Conservation (phyloP, 2,329 filamentous ascomycete species). For the Scedosporium dehoogii region DNA sequence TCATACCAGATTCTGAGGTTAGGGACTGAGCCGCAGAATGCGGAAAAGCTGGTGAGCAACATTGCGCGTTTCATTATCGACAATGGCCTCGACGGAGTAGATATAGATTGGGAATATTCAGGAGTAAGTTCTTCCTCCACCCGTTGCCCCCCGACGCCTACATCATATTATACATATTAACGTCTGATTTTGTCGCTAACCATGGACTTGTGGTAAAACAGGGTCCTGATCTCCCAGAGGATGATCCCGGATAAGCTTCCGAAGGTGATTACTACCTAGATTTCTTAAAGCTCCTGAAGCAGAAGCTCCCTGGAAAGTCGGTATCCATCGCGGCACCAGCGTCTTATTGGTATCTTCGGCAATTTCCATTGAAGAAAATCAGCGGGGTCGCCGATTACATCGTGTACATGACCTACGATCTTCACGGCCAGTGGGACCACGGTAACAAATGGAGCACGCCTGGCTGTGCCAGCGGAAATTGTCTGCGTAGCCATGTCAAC, state of each 20-base stretch:
- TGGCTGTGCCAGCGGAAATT: constrained; percentile 20
- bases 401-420: constrained; percentile 25
- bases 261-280: constrained; percentile 22
- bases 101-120: constrained; percentile 38
- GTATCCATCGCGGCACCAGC: constrained; percentile 27
- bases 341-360: constrained; percentile 28
- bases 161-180: not conserved
- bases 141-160: not conserved
- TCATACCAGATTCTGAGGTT: constrained; percentile 19
- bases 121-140: constrained; percentile 8
- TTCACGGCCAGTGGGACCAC: constrained; percentile 22
- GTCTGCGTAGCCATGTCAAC: constrained; percentile 25
- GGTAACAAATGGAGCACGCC: constrained; percentile 1
- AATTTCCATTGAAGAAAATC: constrained; percentile 24
- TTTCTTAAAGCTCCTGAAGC: constrained; percentile 16
- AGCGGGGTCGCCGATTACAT: constrained; percentile 20
- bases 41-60: constrained; percentile 24
- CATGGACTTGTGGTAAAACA: not conserved
- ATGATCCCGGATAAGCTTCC: constrained; percentile 9
- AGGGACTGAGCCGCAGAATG: constrained; percentile 22
- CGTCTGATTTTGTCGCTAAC: not conserved
- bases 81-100: constrained; percentile 30
- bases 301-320: constrained; percentile 14
- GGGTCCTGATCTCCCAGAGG: not conserved
- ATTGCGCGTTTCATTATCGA: constrained; percentile 28